A percentile compares a stretch with the other conserved stretches of the same genome.
These are phyloP conservation scores for Penicillium fimorum DNA, from an alignment of 495 filamentous ascomycete species.

Conservation along the genomic window DNA sequence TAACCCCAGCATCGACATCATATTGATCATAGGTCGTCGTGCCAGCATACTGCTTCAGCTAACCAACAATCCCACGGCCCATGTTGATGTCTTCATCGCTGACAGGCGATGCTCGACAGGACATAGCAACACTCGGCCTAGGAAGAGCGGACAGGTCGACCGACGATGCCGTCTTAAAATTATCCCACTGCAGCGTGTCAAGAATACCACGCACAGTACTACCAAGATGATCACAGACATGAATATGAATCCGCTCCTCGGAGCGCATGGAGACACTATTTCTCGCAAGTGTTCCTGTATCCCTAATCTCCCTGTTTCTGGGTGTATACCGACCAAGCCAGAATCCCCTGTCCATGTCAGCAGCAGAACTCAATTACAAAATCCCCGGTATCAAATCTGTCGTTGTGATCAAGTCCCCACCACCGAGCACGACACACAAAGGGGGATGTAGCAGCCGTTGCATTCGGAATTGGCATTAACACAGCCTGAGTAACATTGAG, in stretches of 20 bases:
- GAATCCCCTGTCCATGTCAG: constrained; percentile 4
- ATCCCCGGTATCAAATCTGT: constrained; percentile 4
- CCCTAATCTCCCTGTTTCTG: neutral
- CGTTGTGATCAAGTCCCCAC: constrained; percentile 6
- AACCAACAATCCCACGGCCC: neutral
- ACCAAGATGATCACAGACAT: neutral
- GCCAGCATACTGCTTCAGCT: neutral
- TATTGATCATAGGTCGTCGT: neutral
- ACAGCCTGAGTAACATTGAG: neutral
- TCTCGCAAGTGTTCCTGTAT: neutral
- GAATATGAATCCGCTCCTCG: constrained; percentile 11
- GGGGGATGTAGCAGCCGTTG: constrained; percentile 6
- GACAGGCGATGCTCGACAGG: constrained; percentile 1
- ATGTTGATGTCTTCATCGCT: neutral
- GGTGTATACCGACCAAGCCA: constrained; percentile 8
- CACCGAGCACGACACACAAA: neutral
- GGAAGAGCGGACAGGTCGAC: neutral
- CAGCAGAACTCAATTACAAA: neutral
- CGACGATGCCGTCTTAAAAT: neutral
- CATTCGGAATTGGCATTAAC: neutral
- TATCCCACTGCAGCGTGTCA: neutral
- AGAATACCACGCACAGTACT: neutral
- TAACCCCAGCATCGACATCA: constrained; percentile 1
- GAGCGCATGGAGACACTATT: constrained; percentile 3
- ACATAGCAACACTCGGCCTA: constrained; percentile 1